Evolutionary conservation across 306 rosid species (phyloP), one percentile per base, ranked within the genome.

Genomic region (Heteromeles arbutifolia): DNA sequence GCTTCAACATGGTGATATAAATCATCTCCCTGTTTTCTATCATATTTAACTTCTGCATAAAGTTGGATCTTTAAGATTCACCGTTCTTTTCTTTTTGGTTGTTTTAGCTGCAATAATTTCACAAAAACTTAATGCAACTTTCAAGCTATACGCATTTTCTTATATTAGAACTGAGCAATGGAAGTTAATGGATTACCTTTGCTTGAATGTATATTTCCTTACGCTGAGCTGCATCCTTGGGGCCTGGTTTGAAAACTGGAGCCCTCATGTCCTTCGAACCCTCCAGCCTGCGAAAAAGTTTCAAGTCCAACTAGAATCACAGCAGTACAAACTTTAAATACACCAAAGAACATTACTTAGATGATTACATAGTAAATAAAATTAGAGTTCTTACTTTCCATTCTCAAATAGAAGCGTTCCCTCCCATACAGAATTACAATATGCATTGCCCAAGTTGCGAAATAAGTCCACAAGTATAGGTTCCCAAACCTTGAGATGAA

Each of bases 401-500:
- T 76, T 72, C 64, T 82, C 88, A 80, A 68, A 87, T 41, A 64
- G 86, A 86, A 89, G 88, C 88, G 83, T 71, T 81, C 87, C 93
- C 84, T 95, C 98, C 98, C 98, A 95, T 74, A 95, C 31, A 56
- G 96, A 88, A 82, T 95, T 95, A 79, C 96, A 88, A 83, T 72
- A 92, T 78, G 92, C 77, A 89, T 95, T 95, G 21, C 98, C 98
- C 82, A 95, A 85, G 84, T 85, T 92, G 84, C 76, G 87, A 77
- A 95, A 95, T 70, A 88, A 89, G 80, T 87, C 91, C 92, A 95
- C 62, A 82, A 95, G 68, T 43, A 95, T 85, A 77, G 96, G 87
- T 68, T 95, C 98, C 98, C 98, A 95, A 67, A 92, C 92, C 88
- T 79, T 92, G 79, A 95, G n/a, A n/a, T n/a, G n/a, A n/a, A n/a